Conservation (phyloP, 2,329 filamentous ascomycete genomes). For the Ceratocystis destructans region DNA sequence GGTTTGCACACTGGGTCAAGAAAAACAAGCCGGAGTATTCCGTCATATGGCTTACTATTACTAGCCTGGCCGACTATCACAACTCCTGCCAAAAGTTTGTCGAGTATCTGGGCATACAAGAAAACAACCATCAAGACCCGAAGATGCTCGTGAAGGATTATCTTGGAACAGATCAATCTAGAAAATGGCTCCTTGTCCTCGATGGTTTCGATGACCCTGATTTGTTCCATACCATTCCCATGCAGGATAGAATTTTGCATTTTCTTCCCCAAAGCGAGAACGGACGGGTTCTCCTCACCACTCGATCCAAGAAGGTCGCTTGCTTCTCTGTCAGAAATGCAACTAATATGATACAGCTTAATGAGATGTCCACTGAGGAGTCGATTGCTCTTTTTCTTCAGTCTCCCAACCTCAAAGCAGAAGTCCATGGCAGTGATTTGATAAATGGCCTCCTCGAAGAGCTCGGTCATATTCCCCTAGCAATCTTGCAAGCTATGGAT, state of each 20-base stretch:
- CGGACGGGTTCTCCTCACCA: slow-evolving; percentile 15
- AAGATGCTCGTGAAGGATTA: slow-evolving; percentile 18
- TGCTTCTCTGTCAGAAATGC: neutral
- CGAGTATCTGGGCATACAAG: neutral
- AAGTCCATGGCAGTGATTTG: neutral
- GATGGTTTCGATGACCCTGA: slow-evolving; percentile 23
- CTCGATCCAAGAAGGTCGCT: neutral
- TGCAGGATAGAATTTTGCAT: slow-evolving; percentile 9
- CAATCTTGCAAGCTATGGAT: slow-evolving; percentile 19
- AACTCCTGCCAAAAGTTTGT: neutral
- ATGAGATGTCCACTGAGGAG: neutral
- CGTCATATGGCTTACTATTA: slow-evolving; percentile 2
- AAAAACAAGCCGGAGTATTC: neutral
- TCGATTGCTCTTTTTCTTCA: neutral
- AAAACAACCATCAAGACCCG: neutral
- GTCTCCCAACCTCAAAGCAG: too few relatives aligned
- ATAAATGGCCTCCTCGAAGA: neutral
- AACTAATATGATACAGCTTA: neutral
- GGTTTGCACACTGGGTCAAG: neutral
- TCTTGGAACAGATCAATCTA: slow-evolving; percentile 19
- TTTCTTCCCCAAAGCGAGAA: slow-evolving; percentile 24
- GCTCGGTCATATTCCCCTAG: slow-evolving; percentile 19
- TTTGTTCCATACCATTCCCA: neutral
- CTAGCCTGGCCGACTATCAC: neutral
- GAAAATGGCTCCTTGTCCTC: slow-evolving; percentile 22